Evolutionary conservation across 1,284 basidiomycete genomes (phyloP).

Genomic region (Rhodotorula sp.): DNA sequence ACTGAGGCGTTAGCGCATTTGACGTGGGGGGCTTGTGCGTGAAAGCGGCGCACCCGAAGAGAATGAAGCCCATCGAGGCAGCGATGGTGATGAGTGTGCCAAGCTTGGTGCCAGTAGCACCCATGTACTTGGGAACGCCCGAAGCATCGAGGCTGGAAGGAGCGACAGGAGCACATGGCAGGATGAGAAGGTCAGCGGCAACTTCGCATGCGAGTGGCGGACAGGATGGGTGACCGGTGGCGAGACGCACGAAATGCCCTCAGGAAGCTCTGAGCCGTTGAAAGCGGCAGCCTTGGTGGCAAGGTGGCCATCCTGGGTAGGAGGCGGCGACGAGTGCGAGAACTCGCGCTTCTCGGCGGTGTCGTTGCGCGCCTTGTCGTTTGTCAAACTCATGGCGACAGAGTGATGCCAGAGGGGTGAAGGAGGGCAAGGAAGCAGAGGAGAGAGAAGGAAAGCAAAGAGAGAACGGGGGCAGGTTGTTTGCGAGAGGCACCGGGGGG

Average conservation of each 20-base stretch:
- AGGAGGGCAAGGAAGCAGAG: background rate
- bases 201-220: too few species aligned
- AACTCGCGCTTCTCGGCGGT: slow-evolving; percentile 17
- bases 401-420: background rate
- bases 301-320: background rate
- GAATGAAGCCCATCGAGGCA: slow-evolving; percentile 28
- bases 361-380: background rate
- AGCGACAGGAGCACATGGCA: background rate
- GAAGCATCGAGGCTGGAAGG: slow-evolving; percentile 8
- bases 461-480: background rate
- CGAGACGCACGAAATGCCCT: slow-evolving; percentile 3
- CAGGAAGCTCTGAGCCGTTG: slow-evolving; percentile 3
- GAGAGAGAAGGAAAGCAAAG: background rate
- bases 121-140: slow-evolving; percentile 26
- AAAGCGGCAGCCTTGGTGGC: background rate
- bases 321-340: background rate
- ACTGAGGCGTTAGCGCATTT: background rate
- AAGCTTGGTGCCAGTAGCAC: slow-evolving; percentile 23
- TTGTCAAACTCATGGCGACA: slow-evolving; percentile 2
- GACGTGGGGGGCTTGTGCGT: background rate
- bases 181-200: background rate
- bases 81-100: slow-evolving; percentile 26
- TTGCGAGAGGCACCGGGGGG: background rate
- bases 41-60: slow-evolving; percentile 26
- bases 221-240: too few species aligned